A percentile compares a stretch with the other conserved stretches of the same genome.
Evolutionary conservation across 371 early-diverging fungal genomes (phyloP).

Genomic region (Zychaea mexicana): DNA sequence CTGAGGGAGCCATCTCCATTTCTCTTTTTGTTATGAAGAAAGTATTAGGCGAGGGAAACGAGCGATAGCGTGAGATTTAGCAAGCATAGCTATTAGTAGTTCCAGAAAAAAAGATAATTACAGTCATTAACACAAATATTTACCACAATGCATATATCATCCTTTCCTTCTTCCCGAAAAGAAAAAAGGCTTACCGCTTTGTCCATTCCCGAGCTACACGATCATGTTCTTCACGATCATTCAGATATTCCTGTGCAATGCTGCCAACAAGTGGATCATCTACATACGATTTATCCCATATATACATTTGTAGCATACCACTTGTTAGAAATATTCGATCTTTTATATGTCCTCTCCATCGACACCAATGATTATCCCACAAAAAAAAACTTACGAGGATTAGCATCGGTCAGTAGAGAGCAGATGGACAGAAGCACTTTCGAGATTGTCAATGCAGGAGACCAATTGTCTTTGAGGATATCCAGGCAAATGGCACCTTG

Average conservation of each 20-base stretch:
- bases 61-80: neutral
- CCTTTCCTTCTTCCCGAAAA: neutral
- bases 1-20: neutral
- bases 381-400: constrained; percentile 70
- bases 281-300: constrained; percentile 24
- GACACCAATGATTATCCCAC: neutral
- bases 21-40: neutral
- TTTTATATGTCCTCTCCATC: neutral
- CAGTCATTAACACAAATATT: too few relatives aligned
- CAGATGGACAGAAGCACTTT: constrained; percentile 98
- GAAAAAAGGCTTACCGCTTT: constrained; percentile 62
- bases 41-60: too few relatives aligned
- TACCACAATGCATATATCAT: neutral
- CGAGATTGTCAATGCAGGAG: constrained; percentile 97
- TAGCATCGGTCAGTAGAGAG: constrained; percentile 97
- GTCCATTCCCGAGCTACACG: constrained; percentile 94
- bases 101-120: too few relatives aligned
- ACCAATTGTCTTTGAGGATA: constrained; percentile 98
- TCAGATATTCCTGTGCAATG: constrained; percentile 92
- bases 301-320: neutral
- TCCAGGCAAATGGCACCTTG: constrained; percentile 99
- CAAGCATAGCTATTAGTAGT: neutral
- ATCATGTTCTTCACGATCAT: constrained; percentile 89
- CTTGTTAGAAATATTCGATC: neutral
- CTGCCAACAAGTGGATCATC: constrained; percentile 92